Percentiles rank a stretch among this genome's conserved stretches.
These are phyloP conservation scores for Dissoconium aciculare DNA, from an alignment of 2,329 filamentous ascomycete genomes.

Conservation along the genomic window DNA sequence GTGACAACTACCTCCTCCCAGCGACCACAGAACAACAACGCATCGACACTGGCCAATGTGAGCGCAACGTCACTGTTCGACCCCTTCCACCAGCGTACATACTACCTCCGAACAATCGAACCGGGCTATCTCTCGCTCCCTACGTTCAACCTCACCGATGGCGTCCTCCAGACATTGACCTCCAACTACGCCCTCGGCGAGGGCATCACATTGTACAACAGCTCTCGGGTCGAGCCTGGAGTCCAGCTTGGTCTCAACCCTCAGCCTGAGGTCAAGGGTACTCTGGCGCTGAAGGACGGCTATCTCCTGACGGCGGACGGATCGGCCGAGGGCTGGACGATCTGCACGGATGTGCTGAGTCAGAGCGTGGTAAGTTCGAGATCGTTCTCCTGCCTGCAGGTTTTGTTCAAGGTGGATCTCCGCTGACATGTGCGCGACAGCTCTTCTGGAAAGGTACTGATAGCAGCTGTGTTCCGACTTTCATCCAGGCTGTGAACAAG, in stretches of 20 bases:
- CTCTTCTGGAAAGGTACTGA: slow-evolving; percentile 26
- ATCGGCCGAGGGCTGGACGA: slow-evolving; percentile 25
- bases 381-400: background rate
- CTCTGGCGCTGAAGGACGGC: slow-evolving; percentile 23
- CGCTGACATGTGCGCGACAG: slow-evolving; percentile 9
- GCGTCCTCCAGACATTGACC: slow-evolving; percentile 22
- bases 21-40: slow-evolving; percentile 16
- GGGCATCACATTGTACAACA: slow-evolving; percentile 20
- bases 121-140: slow-evolving; percentile 27
- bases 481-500: slow-evolving; percentile 25
- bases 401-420: background rate
- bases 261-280: slow-evolving; percentile 19
- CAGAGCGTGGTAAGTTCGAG: slow-evolving; percentile 21
- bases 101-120: slow-evolving; percentile 26
- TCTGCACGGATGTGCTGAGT: slow-evolving; percentile 23
- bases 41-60: slow-evolving; percentile 23
- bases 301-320: slow-evolving; percentile 27
- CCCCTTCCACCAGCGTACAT: slow-evolving; percentile 22
- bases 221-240: slow-evolving; percentile 17
- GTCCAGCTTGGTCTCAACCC: slow-evolving; percentile 23
- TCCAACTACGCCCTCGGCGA: slow-evolving; percentile 14
- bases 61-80: slow-evolving; percentile 27
- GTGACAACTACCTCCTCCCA: slow-evolving; percentile 25
- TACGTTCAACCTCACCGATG: slow-evolving; percentile 24
- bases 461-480: slow-evolving; percentile 23